Evolutionary conservation across 495 filamentous ascomycete species (phyloP).

Genomic region (Tuber brumale): DNA sequence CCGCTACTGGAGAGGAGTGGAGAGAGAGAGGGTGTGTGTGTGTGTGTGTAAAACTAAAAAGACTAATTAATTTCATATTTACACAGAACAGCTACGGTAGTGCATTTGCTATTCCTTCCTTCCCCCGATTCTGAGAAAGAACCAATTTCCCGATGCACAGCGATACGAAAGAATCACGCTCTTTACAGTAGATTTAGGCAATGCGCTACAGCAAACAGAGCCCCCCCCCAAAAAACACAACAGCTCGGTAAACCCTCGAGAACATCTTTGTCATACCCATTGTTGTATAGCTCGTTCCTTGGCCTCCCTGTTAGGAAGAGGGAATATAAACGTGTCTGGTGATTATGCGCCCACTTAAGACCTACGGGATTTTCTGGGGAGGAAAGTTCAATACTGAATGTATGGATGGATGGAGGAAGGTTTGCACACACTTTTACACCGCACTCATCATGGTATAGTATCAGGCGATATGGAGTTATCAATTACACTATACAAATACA

Average conservation of each 20-base stretch:
- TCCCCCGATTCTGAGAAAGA: too few relatives aligned
- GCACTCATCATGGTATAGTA: neutral
- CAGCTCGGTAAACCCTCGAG: neutral
- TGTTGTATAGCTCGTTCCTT: neutral
- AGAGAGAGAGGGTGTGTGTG: too few relatives aligned
- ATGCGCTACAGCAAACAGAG: too few relatives aligned
- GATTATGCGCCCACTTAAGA: neutral
- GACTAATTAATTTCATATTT: too few relatives aligned
- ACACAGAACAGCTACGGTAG: too few relatives aligned
- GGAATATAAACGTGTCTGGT: neutral
- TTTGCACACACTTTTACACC: neutral
- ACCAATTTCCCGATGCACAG: too few relatives aligned
- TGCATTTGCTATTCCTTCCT: too few relatives aligned
- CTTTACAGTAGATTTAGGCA: too few relatives aligned
- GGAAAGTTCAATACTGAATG: neutral
- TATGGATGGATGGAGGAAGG: neutral
- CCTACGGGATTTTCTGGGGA: neutral
- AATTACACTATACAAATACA: conserved; percentile 4
- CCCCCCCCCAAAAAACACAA: too few relatives aligned
- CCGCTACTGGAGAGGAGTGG: too few relatives aligned
- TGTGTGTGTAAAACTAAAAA: too few relatives aligned
- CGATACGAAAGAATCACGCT: too few relatives aligned
- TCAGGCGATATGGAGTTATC: neutral
- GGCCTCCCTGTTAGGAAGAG: neutral
- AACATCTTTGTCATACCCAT: neutral